These are phyloP conservation scores for Penstemon eatonii DNA, from an alignment of 257 asterid genomes.

Conservation along the genomic window DNA sequence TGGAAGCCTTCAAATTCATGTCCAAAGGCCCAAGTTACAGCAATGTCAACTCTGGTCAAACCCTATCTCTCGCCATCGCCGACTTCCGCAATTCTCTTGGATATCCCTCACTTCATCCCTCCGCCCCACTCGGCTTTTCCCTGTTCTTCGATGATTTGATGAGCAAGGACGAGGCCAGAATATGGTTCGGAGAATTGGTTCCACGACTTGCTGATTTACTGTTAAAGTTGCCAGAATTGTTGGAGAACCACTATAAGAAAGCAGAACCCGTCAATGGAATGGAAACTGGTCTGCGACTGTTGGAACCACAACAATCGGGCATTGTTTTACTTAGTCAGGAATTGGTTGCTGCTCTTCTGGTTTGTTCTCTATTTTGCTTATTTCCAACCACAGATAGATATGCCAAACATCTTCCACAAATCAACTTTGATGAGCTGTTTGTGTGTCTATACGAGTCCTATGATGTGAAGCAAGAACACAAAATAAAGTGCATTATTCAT, in stretches of 20 bases:
- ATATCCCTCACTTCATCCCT: conserved; percentile 36
- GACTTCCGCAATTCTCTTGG: conserved; percentile 62
- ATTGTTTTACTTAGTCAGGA: conserved; percentile 83
- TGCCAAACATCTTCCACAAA: conserved; percentile 65
- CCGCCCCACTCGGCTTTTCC: conserved; percentile 59
- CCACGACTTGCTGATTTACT: conserved; percentile 71
- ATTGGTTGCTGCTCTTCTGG: conserved; percentile 81
- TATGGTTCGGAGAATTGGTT: conserved; percentile 67
- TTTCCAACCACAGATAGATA: conserved; percentile 70
- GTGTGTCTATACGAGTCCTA: conserved; percentile 61
- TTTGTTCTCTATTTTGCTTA: conserved; percentile 82
- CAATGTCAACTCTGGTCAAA: conserved; percentile 67
- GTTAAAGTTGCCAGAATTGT: conserved; percentile 59
- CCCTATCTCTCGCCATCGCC: conserved; percentile 59
- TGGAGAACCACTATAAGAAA: conserved; percentile 71
- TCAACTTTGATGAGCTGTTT: conserved; percentile 80
- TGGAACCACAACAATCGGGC: conserved; percentile 75
- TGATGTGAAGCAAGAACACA: conserved; percentile 57
- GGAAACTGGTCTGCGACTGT: conserved; percentile 58
- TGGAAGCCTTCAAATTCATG: conserved; percentile 71
- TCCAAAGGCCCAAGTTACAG: conserved; percentile 70
- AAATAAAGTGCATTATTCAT: conserved; percentile 79
- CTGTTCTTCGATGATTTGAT: conserved; percentile 81
- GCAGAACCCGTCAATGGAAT: conserved; percentile 38
- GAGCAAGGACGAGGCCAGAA: conserved; percentile 49